Conservation (phyloP, 2,329 filamentous ascomycete genomes). For the Cryphonectria nitschkei region DNA sequence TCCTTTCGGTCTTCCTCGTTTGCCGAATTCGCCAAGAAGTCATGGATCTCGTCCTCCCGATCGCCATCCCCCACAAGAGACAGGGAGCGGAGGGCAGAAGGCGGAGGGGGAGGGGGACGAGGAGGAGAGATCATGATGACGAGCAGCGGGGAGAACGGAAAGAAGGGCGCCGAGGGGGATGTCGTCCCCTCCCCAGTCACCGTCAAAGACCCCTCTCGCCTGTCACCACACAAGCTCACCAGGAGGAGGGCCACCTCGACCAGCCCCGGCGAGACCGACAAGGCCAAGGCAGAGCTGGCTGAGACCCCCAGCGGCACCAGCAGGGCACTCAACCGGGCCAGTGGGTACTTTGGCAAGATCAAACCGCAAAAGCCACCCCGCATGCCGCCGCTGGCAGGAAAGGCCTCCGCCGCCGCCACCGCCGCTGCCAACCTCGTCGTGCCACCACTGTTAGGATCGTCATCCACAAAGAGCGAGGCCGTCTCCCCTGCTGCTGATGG, state of each 20-base stretch:
- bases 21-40: conserved; percentile 53
- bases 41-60: conserved; percentile 55
- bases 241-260: conserved; percentile 38
- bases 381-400: conserved; percentile 31
- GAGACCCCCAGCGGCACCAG: conserved; percentile 44
- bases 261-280: conserved; percentile 33
- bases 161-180: conserved; percentile 25
- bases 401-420: conserved; percentile 36
- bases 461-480: conserved; percentile 31
- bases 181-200: neutral
- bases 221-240: conserved; percentile 37
- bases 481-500: conserved; percentile 19
- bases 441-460: conserved; percentile 15
- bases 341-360: conserved; percentile 55
- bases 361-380: conserved; percentile 49
- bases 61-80: conserved; percentile 50
- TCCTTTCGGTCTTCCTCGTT: conserved; percentile 44
- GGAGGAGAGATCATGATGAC: conserved; percentile 24
- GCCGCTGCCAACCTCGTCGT: conserved; percentile 33
- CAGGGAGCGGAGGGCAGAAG: conserved; percentile 22
- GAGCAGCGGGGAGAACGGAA: conserved; percentile 29
- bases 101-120: no score
- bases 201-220: conserved; percentile 34
- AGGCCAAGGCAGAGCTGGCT: conserved; percentile 38
- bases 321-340: conserved; percentile 48